Base-by-base conservation (phyloP, 225 moss, liverwort and hornwort genomes). In the Antitrichia curtipendula region DNA sequence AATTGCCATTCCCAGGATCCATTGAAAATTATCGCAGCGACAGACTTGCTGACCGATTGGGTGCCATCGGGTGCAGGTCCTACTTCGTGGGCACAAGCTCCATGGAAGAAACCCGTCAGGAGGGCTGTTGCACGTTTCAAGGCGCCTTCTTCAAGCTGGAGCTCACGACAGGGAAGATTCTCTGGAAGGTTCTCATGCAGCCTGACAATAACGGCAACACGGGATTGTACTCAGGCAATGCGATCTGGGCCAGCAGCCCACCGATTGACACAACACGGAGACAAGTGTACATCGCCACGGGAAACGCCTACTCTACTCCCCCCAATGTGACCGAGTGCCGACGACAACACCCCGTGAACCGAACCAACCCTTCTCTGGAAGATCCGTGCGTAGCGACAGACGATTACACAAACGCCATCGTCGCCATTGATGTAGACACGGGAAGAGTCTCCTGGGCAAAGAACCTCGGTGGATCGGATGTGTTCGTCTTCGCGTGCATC, bases 51-150 rank as follows among this genome's bases (percentile, higher is more conserved):
- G n/a, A 82, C 40, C 83, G 40, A 84, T 43, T 59, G 72, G 84
- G 23, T 83, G 83, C 14, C 70, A 71, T 11, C 59, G 43, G 21
- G 31, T 41, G 57, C 91, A 93, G 90, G 58, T 40, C 19, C 58
- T 93, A 88, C 65, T 93, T 82, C 62, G 75, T 90, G 22, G 91
- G 90, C 11, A 86, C 85, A 40, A 91, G 88, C 58, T 93, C 93
- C 36, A 6, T 74, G 43, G 90, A 91, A 75, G 90, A 91, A 74
- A 41, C 60, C 5, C 87, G 86, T 12, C 45, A 64, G 32, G 76
- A 56, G 23, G 85, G 45, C 24, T 92, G 90, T 68, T 91, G 90
- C 87, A 84, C 84, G 12, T 92, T 90, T 64, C 90, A 84, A 43
- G 91, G 87, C 66, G 76, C 74, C 45, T 87, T 92, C 52, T 86